phyloP scores from a whole-genome alignment of 352 stramenopile genomes.

The Globisporangium echinulatum region DNA sequence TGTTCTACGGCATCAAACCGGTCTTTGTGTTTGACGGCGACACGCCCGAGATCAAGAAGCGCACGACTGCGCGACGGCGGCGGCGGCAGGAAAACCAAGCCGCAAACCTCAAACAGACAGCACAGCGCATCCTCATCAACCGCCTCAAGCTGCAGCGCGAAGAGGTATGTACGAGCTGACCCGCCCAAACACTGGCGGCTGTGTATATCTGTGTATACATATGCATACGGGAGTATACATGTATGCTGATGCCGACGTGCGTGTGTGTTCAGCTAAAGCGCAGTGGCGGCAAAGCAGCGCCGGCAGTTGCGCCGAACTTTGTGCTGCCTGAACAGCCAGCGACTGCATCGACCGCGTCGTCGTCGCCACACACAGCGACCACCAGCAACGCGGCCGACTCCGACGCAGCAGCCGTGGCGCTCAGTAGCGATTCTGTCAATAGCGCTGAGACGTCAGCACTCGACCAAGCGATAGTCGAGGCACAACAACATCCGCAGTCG shows the following conservation, averaged over 20 bases:
- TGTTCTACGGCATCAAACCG: constrained; percentile 95
- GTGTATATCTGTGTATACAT: neutral
- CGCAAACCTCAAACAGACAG: constrained; percentile 87
- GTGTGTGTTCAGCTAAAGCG: constrained; percentile 38
- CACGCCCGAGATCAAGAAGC: constrained; percentile 96
- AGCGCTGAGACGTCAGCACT: neutral
- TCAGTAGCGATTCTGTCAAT: no score
- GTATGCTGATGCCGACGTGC: neutral
- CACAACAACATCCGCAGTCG: neutral
- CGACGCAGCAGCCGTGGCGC: neutral
- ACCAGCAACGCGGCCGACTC: neutral
- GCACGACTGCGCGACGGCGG: constrained; percentile 60
- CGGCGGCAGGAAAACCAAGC: constrained; percentile 64
- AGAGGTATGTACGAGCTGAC: constrained; percentile 20
- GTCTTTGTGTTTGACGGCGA: constrained; percentile 99
- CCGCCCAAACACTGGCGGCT: no score
- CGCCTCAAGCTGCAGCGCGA: constrained; percentile 59
- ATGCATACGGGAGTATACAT: neutral
- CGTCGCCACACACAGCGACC: neutral
- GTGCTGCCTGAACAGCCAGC: constrained; percentile 24
- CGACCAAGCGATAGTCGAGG: neutral
- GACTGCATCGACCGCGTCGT: no score
- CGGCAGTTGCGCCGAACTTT: constrained; percentile 53
- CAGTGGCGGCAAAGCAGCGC: constrained; percentile 24
- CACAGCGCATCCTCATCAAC: constrained; percentile 94